Conservation (phyloP, 176 grass and related monocot genomes). For the Oryza glaberrima region DNA sequence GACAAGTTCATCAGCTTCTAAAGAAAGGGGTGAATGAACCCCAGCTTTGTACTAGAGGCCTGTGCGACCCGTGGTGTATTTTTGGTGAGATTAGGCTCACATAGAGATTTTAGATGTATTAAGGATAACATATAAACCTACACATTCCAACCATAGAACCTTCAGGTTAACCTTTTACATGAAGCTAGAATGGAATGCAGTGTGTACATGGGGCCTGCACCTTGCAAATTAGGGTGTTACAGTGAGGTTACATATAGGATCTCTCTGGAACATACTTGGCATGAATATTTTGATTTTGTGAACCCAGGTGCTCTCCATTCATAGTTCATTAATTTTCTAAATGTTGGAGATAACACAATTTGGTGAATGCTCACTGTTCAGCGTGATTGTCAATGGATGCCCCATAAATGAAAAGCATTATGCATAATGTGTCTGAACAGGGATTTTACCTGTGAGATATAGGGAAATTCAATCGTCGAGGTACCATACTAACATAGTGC, state of each 20-base stretch:
- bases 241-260: background rate
- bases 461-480: background rate
- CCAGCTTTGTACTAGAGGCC: too few species aligned
- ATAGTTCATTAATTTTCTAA: background rate
- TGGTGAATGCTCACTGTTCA: background rate
- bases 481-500: background rate
- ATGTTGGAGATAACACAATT: background rate
- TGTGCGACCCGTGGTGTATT: too few species aligned
- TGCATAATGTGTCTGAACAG: background rate
- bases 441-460: background rate
- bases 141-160: background rate
- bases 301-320: background rate
- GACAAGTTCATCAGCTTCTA: too few species aligned
- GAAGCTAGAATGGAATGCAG: background rate
- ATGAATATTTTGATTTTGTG: background rate
- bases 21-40: too few species aligned
- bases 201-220: background rate
- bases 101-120: background rate
- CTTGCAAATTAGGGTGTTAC: background rate
- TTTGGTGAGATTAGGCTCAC: background rate
- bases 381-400: background rate
- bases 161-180: background rate
- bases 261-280: background rate
- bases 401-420: background rate
- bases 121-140: background rate